phyloP scores from a whole-genome alignment of 2,329 filamentous ascomycete species.

The Neofusicoccum cordaticola region DNA sequence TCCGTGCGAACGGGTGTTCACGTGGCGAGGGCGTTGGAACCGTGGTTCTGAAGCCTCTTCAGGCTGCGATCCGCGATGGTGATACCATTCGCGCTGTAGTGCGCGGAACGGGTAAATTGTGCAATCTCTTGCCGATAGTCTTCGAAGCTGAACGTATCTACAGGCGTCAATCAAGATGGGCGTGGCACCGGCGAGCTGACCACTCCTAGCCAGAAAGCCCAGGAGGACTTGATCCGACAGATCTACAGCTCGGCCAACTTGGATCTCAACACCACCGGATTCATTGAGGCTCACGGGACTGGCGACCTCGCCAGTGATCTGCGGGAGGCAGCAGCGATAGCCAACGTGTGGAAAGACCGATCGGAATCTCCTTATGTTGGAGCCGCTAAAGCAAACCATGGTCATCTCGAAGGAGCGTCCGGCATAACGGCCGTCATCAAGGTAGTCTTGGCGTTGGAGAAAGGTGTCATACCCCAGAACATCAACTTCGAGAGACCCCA shows the following conservation, averaged over 20 bases:
- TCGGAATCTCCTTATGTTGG: constrained; percentile 22
- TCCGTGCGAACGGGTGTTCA: constrained; percentile 60
- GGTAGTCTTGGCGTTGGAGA: constrained; percentile 25
- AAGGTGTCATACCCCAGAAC: constrained; percentile 23
- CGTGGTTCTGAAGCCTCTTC: constrained; percentile 56
- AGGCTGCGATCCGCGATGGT: constrained; percentile 56
- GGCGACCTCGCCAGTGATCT: constrained; percentile 56
- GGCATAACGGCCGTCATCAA: constrained; percentile 28
- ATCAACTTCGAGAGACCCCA: constrained; percentile 21
- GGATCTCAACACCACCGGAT: constrained; percentile 28
- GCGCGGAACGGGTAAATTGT: constrained; percentile 40
- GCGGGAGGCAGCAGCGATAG: constrained; percentile 31
- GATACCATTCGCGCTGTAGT: constrained; percentile 51
- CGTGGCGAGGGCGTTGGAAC: constrained; percentile 61
- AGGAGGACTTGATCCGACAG: constrained; percentile 33
- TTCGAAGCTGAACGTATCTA: constrained; percentile 35
- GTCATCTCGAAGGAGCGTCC: constrained; percentile 31
- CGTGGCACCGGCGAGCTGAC: constrained; percentile 34
- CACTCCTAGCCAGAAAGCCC: constrained; percentile 32
- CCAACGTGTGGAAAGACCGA: constrained; percentile 19
- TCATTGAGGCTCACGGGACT: constrained; percentile 54
- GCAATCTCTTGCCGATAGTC: constrained; percentile 25
- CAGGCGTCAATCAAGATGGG: not conserved
- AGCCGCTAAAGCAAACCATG: constrained; percentile 30
- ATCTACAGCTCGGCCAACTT: constrained; percentile 34